These are phyloP conservation scores for Onygena corvina DNA, from an alignment of 2,329 filamentous ascomycete genomes.

Conservation along the genomic window DNA sequence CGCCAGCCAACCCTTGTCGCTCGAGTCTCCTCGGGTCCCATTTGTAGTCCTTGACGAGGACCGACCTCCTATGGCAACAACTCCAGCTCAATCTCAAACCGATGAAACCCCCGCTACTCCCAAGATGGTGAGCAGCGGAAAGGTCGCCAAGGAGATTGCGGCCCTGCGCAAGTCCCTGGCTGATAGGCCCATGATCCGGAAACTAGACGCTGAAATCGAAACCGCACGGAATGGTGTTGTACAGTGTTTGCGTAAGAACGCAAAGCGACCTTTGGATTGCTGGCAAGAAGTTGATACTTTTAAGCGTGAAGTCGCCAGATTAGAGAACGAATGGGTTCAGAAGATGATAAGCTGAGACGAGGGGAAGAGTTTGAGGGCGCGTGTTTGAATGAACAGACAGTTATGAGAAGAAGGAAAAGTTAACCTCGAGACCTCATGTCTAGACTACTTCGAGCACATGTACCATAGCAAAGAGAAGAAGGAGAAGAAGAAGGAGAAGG, in stretches of 20 bases:
- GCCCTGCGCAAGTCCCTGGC: slow-evolving; percentile 48
- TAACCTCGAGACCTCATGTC: not conserved
- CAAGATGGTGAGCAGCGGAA: slow-evolving; percentile 27
- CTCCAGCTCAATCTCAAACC: slow-evolving; percentile 10
- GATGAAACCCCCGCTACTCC: slow-evolving; percentile 13
- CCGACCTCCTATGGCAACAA: slow-evolving; percentile 2
- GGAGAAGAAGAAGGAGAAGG: not conserved
- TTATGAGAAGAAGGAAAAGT: not conserved
- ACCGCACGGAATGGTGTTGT: slow-evolving; percentile 64
- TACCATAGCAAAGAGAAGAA: slow-evolving; percentile 2
- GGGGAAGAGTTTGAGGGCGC: slow-evolving; percentile 6
- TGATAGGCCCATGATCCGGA: slow-evolving; percentile 46
- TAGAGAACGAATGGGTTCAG: slow-evolving; percentile 82
- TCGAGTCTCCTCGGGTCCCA: slow-evolving; percentile 34
- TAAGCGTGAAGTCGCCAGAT: slow-evolving; percentile 71
- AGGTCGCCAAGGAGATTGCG: slow-evolving; percentile 47
- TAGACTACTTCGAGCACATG: not conserved
- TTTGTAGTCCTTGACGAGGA: slow-evolving; percentile 26
- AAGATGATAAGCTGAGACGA: slow-evolving; percentile 45
- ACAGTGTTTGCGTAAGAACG: slow-evolving; percentile 68
- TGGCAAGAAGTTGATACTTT: slow-evolving; percentile 87
- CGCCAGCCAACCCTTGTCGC: slow-evolving; percentile 16
- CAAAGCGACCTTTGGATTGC: slow-evolving; percentile 82
- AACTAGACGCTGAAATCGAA: slow-evolving; percentile 60
- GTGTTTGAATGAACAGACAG: not conserved